Evolutionary conservation across 2,329 filamentous ascomycete genomes (phyloP).

Genomic region (Coniochaeta ligniaria): DNA sequence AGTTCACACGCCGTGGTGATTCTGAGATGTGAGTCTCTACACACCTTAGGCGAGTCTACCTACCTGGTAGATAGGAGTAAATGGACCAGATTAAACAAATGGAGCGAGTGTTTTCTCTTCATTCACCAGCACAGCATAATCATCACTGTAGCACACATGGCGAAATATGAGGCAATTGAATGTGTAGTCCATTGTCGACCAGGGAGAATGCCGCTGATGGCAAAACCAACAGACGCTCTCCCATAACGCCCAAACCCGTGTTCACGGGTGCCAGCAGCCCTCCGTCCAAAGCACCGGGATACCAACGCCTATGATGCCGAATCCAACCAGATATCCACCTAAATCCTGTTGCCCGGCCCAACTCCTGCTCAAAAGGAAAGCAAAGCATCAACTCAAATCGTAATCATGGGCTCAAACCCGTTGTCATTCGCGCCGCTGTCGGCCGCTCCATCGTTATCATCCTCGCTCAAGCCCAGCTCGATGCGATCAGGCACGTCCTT

Average conservation of each 20-base stretch:
- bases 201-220: not conserved
- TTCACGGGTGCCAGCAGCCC: not conserved
- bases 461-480: conserved; percentile 29
- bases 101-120: no score
- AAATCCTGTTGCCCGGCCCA: not conserved
- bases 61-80: no score
- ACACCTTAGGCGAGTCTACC: no score
- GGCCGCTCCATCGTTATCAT: conserved; percentile 20
- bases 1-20: no score
- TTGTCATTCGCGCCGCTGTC: conserved; percentile 25
- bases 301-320: not conserved
- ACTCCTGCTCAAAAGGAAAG: not conserved
- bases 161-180: not conserved
- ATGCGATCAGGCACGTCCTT: conserved; percentile 32
- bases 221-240: not conserved
- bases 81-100: no score
- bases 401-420: conserved; percentile 45
- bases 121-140: no score
- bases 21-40: no score
- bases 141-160: no score
- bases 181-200: not conserved
- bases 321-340: not conserved
- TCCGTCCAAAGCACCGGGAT: not conserved
- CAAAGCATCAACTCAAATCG: conserved; percentile 24
- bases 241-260: not conserved